Base-by-base conservation (phyloP, 2,329 filamentous ascomycete genomes). In the Diaporthe sp. region DNA sequence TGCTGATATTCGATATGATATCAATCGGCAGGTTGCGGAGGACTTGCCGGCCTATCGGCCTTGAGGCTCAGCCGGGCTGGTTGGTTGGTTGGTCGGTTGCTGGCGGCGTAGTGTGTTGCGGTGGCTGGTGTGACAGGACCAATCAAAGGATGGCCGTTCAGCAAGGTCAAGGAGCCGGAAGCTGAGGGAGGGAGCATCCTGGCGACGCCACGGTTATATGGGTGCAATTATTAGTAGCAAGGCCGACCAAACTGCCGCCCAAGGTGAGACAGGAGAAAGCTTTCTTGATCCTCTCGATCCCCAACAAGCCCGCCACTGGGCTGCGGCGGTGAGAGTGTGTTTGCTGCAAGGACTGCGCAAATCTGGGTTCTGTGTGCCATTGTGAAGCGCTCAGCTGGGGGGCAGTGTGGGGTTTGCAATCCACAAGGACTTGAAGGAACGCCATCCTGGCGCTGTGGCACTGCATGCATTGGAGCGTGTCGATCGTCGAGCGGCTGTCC, bases 321-420 rank as follows among this genome's bases (percentile, higher is more conserved):
- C 57, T n/a, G 57, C 31, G 57, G 57, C 57, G 57, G 57, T 39
- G 57, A 22, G 28, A 22, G 31, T 59, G 19, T 58, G 37, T 61
- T 12, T 25, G n/a, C 39, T 17, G 59, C 25, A 31, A 31, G 59
- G 15, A 19, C n/a, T 42, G 59, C 39, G 39, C 34, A 59, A 59
- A 15, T 39, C 57, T 59, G 37, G 9, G 15, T 34, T 22, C 44
- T 7, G 61, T 28, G 59, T 44, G 15, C 39, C 59, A 31, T 28
- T 49, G 25, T 46, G 61, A 65, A 34, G 61, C 39, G 42, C 42
- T 49, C 61, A 49, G 28, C 28, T 34, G 61, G 46, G 65, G 65
- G 49, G 65, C 65, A 69, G 65, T 25, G 46, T 53, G 46, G 65
- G 7, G 44, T 37, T 53, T 67, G 28, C 62, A 51, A 25, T 68